These are phyloP conservation scores for Syzygium aqueum DNA, from an alignment of 345 rosid genomes.

Conservation along the genomic window DNA sequence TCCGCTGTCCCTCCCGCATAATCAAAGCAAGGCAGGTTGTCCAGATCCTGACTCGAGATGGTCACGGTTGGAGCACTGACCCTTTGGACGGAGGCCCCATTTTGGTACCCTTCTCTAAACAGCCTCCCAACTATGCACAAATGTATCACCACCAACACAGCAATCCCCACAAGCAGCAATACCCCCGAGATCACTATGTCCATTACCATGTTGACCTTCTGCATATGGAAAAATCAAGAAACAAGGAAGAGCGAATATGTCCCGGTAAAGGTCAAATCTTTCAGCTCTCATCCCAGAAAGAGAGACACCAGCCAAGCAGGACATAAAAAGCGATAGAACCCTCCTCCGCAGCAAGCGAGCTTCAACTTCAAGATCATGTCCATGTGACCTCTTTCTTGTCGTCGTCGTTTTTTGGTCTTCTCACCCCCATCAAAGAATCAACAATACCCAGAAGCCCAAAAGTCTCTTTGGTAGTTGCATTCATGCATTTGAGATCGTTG, in stretches of 20 bases:
- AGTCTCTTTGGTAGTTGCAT: background rate
- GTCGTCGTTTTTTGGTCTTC: background rate
- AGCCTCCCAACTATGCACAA: slow-evolving; percentile 32
- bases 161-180: slow-evolving; percentile 24
- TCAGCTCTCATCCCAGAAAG: background rate
- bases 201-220: slow-evolving; percentile 3
- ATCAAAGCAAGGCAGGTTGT: slow-evolving; percentile 30
- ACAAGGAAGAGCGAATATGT: background rate
- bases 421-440: background rate
- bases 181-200: slow-evolving; percentile 19
- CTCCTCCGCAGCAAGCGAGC: background rate
- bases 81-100: slow-evolving; percentile 1
- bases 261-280: background rate
- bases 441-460: background rate
- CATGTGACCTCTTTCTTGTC: background rate
- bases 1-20: slow-evolving; percentile 13
- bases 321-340: background rate
- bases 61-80: background rate
- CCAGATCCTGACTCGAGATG: slow-evolving; percentile 23
- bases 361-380: background rate
- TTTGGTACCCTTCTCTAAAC: slow-evolving; percentile 10
- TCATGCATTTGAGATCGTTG: background rate
- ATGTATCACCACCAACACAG: slow-evolving; percentile 27
- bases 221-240: background rate
- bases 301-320: background rate